Percentiles rank a stretch among this genome's conserved stretches.
phyloP scores from a whole-genome alignment of 305 asterid species.

The Ilex paraguariensis region DNA sequence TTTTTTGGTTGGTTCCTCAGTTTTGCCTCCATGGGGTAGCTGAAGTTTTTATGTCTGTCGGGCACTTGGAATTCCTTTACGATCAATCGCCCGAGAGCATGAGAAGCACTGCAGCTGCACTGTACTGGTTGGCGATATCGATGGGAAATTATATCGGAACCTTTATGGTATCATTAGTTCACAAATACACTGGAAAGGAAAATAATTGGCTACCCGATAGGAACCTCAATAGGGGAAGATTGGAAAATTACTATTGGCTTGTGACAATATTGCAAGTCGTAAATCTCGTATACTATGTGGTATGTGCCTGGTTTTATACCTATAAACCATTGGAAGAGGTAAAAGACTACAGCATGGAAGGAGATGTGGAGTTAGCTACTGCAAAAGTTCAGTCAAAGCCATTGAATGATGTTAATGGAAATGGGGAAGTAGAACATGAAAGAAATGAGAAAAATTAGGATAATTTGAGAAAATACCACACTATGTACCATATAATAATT shows the following conservation, averaged over 20 bases:
- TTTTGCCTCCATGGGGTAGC: slow-evolving; percentile 58
- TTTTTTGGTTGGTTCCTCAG: slow-evolving; percentile 69
- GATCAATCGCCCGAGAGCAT: slow-evolving; percentile 81
- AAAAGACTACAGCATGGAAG: slow-evolving; percentile 12
- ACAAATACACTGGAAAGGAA: slow-evolving; percentile 35
- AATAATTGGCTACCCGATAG: slow-evolving; percentile 67
- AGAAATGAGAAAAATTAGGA: neutral
- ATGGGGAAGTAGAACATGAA: slow-evolving; percentile 7
- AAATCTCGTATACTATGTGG: slow-evolving; percentile 48
- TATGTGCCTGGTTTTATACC: slow-evolving; percentile 49
- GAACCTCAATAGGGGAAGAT: slow-evolving; percentile 58
- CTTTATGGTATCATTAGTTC: slow-evolving; percentile 48
- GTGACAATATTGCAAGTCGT: slow-evolving; percentile 50
- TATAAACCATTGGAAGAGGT: slow-evolving; percentile 45
- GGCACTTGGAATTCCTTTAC: slow-evolving; percentile 63
- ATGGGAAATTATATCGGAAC: slow-evolving; percentile 59
- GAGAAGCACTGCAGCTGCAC: slow-evolving; percentile 69
- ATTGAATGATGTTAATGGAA: slow-evolving; percentile 1
- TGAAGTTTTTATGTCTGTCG: slow-evolving; percentile 55
- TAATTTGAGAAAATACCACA: too few relatives aligned
- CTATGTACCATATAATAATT: too few relatives aligned
- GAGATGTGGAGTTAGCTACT: slow-evolving; percentile 15
- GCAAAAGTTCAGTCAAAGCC: neutral
- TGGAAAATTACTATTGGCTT: slow-evolving; percentile 70
- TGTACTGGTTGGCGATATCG: slow-evolving; percentile 52